These are phyloP conservation scores for Myxozyma neotropica DNA, from an alignment of 805 yeast genomes.

Conservation along the genomic window DNA sequence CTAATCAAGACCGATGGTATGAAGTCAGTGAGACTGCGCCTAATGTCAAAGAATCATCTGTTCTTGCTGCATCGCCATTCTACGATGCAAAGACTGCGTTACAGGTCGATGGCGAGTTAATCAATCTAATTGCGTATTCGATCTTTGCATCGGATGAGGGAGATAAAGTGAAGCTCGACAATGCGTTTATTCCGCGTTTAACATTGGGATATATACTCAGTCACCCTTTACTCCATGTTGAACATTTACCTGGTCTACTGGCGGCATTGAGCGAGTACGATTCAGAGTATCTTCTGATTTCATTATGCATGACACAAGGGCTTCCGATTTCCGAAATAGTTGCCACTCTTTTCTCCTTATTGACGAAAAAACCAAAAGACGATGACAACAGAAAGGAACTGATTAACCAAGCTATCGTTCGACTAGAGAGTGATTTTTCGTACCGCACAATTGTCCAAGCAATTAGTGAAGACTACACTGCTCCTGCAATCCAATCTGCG, in stretches of 20 bases:
- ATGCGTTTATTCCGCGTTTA: slow-evolving; percentile 50
- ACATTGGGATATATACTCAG: slow-evolving; percentile 75
- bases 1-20: slow-evolving; percentile 3
- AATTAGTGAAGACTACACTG: background rate
- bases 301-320: slow-evolving; percentile 6
- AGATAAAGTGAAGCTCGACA: slow-evolving; percentile 35
- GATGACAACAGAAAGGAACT: background rate
- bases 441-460: slow-evolving; percentile 14
- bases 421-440: slow-evolving; percentile 18
- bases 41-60: background rate
- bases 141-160: slow-evolving; percentile 35
- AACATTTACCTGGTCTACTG: slow-evolving; percentile 59
- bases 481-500: slow-evolving; percentile 7
- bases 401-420: background rate
- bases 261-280: slow-evolving; percentile 36
- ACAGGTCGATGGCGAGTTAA: slow-evolving; percentile 35
- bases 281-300: background rate
- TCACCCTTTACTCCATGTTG: slow-evolving; percentile 80
- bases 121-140: slow-evolving; percentile 37
- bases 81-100: slow-evolving; percentile 23
- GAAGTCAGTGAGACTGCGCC: slow-evolving; percentile 1
- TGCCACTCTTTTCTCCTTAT: background rate
- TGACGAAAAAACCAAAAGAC: background rate
- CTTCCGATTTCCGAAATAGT: slow-evolving; percentile 6
- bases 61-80: background rate